Conservation (phyloP, 2,329 filamentous ascomycete species). For the Colletotrichum paranaense region DNA sequence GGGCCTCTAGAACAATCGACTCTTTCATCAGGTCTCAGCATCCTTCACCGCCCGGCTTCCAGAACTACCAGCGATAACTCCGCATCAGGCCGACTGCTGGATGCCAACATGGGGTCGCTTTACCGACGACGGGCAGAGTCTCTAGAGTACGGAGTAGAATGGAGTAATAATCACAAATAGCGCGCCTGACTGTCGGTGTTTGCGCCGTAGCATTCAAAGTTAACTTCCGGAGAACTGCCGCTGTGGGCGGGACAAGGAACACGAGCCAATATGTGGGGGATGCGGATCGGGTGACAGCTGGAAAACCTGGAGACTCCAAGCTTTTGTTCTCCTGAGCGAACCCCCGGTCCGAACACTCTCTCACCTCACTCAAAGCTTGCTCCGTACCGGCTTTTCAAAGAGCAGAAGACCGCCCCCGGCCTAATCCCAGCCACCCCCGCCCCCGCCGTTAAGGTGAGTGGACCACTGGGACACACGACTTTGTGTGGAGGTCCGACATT, state of each 20-base stretch:
- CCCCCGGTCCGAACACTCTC: background rate
- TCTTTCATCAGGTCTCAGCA: background rate
- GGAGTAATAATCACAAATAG: background rate
- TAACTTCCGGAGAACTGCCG: conserved; percentile 16
- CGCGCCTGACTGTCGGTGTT: background rate
- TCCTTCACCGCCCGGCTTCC: background rate
- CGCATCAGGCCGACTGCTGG: background rate
- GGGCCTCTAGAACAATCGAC: background rate
- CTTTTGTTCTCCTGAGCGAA: conserved; percentile 8
- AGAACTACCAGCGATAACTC: background rate
- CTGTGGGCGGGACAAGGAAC: conserved; percentile 2
- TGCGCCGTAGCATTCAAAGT: background rate
- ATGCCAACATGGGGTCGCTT: background rate
- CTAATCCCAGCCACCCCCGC: conserved; percentile 13
- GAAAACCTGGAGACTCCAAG: conserved; percentile 30
- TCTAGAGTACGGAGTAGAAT: background rate
- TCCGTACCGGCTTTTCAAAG: background rate
- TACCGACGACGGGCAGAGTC: background rate
- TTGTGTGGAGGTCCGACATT: conserved; percentile 33
- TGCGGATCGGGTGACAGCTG: conserved; percentile 27
- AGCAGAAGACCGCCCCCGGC: background rate
- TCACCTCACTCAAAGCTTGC: too few relatives aligned
- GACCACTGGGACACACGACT: background rate
- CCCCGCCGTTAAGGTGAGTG: conserved; percentile 23
- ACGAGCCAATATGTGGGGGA: conserved; percentile 20